Base-by-base conservation (phyloP, 75 land plant species). In the Pseudotsuga menziesii region DNA sequence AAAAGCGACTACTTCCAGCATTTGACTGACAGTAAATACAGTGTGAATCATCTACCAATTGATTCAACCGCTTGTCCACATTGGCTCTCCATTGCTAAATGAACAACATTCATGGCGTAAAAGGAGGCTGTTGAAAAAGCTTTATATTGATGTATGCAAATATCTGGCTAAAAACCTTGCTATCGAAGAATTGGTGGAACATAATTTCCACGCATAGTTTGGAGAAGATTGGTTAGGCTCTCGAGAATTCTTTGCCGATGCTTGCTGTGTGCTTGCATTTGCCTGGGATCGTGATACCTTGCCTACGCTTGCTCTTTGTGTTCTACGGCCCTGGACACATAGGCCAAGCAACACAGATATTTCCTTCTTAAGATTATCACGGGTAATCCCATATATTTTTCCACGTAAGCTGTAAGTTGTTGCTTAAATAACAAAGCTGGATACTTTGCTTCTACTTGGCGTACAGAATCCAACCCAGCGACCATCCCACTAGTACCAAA, bases 371-470 rank as follows among this genome's bases (percentile, higher is more conserved):
- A 97, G 76, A 77, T 97, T 97, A 80, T 97, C 99, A 69, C 99
- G 87, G 11, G 94, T 91, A 90, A 97, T 94, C 74, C 99, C 99
- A 82, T 97, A 97, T 54, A 97, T 92, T 79, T 97, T 76, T 97
- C 99, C 19, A 97, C 99, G 85, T 97, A 97, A 57, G 99, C 99
- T 76, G 99, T 97, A 61, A 97, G 95, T 78, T 97, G 99, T 76
- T 97, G 99, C 75, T 97, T 97, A 90, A 97, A 97, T 66, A 97
- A 88, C 78, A 97, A 82, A 82, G 99, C 99, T 72, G 99, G 99
- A 78, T 97, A 97, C 61, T 97, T 97, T 35, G 99, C 99, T 82
- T 97, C 99, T 75, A 97, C 99, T 91, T 97, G 99, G 35, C 94
- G 78, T 64, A 88, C 79, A 41, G 83, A 58, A 73, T 92, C 98